Percentiles rank a stretch among this genome's conserved stretches.
These are phyloP conservation scores for Strobilomyces dryophilus DNA, from an alignment of 768 basidiomycete species.

Conservation along the genomic window DNA sequence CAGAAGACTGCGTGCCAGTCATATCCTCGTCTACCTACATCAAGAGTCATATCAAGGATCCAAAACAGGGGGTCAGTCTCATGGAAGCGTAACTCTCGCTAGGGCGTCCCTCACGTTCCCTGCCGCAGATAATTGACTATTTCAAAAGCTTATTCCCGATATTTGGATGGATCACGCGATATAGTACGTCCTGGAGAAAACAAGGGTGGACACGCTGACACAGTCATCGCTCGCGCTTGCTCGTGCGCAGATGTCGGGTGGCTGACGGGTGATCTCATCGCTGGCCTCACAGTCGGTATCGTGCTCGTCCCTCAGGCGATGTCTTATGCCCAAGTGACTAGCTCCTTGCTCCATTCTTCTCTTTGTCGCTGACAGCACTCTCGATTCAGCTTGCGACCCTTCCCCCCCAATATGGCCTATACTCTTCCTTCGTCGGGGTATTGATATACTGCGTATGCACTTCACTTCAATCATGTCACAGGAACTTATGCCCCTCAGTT, in stretches of 20 bases:
- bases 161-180: slow-evolving; percentile 78
- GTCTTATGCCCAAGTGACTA: slow-evolving; percentile 73
- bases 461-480: not conserved
- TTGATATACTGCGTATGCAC: slow-evolving; percentile 72
- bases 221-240: not conserved
- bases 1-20: slow-evolving; percentile 55
- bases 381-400: slow-evolving; percentile 71
- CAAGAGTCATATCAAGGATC: slow-evolving; percentile 36
- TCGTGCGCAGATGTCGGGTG: slow-evolving; percentile 58
- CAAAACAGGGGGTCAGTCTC: slow-evolving; percentile 43
- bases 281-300: slow-evolving; percentile 90
- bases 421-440: slow-evolving; percentile 89
- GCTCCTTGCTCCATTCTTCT: not conserved
- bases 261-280: slow-evolving; percentile 83
- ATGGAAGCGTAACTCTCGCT: not conserved
- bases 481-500: slow-evolving; percentile 42
- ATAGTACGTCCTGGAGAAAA: slow-evolving; percentile 47
- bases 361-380: not conserved
- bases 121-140: slow-evolving; percentile 54
- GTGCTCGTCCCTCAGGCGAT: slow-evolving; percentile 94
- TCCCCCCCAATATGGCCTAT: slow-evolving; percentile 84
- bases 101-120: not conserved
- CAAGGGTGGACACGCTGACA: not conserved
- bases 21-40: slow-evolving; percentile 59
- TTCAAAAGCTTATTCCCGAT: slow-evolving; percentile 80